A percentile compares a stretch with the other conserved stretches of the same genome.
Evolutionary conservation across 164 flowering plant genomes (phyloP).

Genomic region (Amborella trichopoda): DNA sequence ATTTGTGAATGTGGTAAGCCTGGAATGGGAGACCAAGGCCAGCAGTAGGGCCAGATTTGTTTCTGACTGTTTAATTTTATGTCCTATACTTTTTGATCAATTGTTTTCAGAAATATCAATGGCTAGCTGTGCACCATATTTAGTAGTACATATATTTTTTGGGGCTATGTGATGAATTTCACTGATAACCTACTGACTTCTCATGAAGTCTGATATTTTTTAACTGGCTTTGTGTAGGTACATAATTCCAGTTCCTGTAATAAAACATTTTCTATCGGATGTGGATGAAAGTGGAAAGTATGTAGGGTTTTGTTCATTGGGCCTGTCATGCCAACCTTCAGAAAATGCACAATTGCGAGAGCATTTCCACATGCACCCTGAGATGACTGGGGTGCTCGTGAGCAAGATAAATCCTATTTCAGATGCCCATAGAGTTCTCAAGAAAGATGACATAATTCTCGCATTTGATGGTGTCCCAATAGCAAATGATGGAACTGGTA

Average conservation of each 20-base stretch:
- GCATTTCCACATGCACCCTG: constrained; percentile 60
- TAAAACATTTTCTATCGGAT: constrained; percentile 74
- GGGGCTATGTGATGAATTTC: too few relatives aligned
- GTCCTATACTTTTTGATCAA: too few relatives aligned
- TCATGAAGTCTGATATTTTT: too few relatives aligned
- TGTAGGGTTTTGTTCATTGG: constrained; percentile 84
- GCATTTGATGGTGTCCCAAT: constrained; percentile 85
- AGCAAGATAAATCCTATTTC: constrained; percentile 81
- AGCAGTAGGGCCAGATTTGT: too few relatives aligned
- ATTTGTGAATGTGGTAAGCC: too few relatives aligned
- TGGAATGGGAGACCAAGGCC: too few relatives aligned
- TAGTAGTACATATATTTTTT: too few relatives aligned
- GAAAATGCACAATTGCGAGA: constrained; percentile 79
- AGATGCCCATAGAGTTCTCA: constrained; percentile 51
- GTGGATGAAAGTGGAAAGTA: constrained; percentile 76
- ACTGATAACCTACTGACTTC: too few relatives aligned
- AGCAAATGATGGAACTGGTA: constrained; percentile 98
- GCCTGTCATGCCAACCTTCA: constrained; percentile 79
- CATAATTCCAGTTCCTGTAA: constrained; percentile 88
- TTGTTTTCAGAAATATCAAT: too few relatives aligned
- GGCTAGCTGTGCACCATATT: too few relatives aligned
- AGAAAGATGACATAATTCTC: constrained; percentile 77
- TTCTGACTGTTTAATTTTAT: too few relatives aligned
- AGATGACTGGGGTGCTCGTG: constrained; percentile 82
- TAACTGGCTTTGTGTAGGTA: constrained; percentile 56